phyloP scores from a whole-genome alignment of 1,284 basidiomycete species.

The Cryptococcus depauperatus region DNA sequence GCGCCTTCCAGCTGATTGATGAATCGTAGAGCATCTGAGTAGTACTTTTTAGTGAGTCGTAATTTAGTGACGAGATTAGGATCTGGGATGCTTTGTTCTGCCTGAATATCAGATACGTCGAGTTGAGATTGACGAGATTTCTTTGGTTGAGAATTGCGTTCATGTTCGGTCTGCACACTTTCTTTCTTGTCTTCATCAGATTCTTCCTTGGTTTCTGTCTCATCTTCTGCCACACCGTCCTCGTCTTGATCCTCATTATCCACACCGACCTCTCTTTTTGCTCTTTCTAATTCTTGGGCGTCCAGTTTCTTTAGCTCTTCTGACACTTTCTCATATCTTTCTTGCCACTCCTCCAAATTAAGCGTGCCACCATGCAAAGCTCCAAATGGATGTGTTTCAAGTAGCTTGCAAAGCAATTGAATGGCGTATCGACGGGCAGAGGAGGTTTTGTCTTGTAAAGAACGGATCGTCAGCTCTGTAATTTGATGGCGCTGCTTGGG shows the following conservation, averaged over 20 bases:
- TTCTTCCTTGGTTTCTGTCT: constrained; percentile 25
- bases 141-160: constrained; percentile 32
- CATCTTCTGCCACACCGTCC: constrained; percentile 27
- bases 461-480: constrained; percentile 64
- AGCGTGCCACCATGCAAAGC: constrained; percentile 76
- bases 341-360: constrained; percentile 64
- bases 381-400: constrained; percentile 86
- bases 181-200: constrained; percentile 33
- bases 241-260: constrained; percentile 49
- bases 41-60: constrained; percentile 78
- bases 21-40: constrained; percentile 76
- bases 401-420: constrained; percentile 64
- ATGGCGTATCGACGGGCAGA: constrained; percentile 80
- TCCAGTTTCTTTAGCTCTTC: constrained; percentile 56
- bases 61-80: constrained; percentile 58
- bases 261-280: constrained; percentile 39
- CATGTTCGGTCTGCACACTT: constrained; percentile 16
- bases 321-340: constrained; percentile 53
- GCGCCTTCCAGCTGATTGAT: constrained; percentile 73
- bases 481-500: constrained; percentile 76
- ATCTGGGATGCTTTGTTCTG: constrained; percentile 62
- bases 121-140: constrained; percentile 58
- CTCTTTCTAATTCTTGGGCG: constrained; percentile 49
- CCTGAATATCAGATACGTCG: constrained; percentile 51
- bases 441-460: constrained; percentile 84